Conservation (phyloP, 129 eudicot genomes). For the Artemisia annua region DNA sequence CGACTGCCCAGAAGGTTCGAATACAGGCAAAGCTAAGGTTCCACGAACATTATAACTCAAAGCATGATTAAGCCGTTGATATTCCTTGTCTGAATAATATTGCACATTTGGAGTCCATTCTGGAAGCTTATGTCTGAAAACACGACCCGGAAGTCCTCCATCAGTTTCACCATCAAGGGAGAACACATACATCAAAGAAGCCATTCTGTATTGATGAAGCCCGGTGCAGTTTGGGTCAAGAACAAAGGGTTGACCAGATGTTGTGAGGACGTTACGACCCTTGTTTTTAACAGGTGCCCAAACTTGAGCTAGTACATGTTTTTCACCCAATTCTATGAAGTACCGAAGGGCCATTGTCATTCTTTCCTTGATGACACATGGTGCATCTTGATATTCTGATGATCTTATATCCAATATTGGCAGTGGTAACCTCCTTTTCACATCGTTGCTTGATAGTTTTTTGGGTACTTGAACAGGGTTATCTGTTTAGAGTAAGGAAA, state of each 20-base stretch:
- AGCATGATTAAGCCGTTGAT: conserved; percentile 78
- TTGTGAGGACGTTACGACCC: conserved; percentile 73
- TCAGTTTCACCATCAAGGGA: conserved; percentile 68
- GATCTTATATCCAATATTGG: conserved; percentile 54
- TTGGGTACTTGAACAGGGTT: conserved; percentile 46
- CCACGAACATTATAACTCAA: conserved; percentile 81
- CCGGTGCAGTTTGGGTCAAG: conserved; percentile 83
- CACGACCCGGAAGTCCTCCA: conserved; percentile 95
- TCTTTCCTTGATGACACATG: conserved; percentile 79
- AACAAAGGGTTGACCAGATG: conserved; percentile 93
- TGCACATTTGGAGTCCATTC: conserved; percentile 99
- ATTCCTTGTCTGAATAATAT: conserved; percentile 87
- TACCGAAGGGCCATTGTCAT: conserved; percentile 95
- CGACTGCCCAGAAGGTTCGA: conserved; percentile 82
- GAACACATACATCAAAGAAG: conserved; percentile 72
- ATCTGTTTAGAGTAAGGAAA: conserved; percentile 31
- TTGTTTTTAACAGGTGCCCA: conserved; percentile 90
- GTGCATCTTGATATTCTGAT: conserved; percentile 46
- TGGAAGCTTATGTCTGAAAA: conserved; percentile 76
- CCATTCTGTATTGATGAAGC: conserved; percentile 87
- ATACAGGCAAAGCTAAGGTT: conserved; percentile 88
- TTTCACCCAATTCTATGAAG: conserved; percentile 81
- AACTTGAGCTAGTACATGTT: conserved; percentile 79
- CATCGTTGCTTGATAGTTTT: conserved; percentile 37
- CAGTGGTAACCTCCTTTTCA: conserved; percentile 42